Conservation (phyloP, 805 yeast species). For the Candida rishiriensis region DNA sequence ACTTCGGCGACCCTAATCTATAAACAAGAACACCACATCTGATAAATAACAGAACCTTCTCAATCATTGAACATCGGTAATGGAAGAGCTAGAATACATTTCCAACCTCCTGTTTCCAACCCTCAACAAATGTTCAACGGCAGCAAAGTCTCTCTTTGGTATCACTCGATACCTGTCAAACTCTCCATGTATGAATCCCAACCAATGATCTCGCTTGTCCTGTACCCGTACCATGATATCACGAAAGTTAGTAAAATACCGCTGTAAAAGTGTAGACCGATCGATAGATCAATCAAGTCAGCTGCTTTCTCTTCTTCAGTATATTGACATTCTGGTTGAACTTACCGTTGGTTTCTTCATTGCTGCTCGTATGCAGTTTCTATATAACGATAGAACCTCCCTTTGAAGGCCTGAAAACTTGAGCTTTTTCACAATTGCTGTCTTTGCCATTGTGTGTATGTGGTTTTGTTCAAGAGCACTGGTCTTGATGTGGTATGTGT, state of each 20-base stretch:
- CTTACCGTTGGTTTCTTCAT: conserved; percentile 41
- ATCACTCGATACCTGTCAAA: conserved; percentile 54
- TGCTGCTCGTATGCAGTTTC: conserved; percentile 42
- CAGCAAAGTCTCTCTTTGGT: conserved; percentile 74
- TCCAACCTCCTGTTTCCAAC: conserved; percentile 70
- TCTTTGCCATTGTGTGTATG: conserved; percentile 10
- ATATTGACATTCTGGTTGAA: too few relatives aligned
- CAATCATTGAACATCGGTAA: conserved; percentile 57
- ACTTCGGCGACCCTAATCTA: too few relatives aligned
- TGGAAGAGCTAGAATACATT: conserved; percentile 63
- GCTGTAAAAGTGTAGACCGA: too few relatives aligned
- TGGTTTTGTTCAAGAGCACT: too few relatives aligned
- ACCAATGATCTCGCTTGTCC: conserved; percentile 32
- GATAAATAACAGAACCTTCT: background rate
- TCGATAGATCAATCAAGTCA: too few relatives aligned
- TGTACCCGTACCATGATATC: conserved; percentile 2
- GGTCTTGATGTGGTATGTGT: background rate
- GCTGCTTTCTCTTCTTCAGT: too few relatives aligned
- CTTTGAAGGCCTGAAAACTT: conserved; percentile 44
- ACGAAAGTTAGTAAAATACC: too few relatives aligned
- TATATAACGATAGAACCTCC: conserved; percentile 46
- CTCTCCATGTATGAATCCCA: conserved; percentile 39
- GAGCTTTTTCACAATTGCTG: conserved; percentile 9
- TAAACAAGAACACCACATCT: too few relatives aligned
- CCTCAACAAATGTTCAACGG: conserved; percentile 80